phyloP scores from a whole-genome alignment of 495 filamentous ascomycete genomes.

The Lepraria neglecta region DNA sequence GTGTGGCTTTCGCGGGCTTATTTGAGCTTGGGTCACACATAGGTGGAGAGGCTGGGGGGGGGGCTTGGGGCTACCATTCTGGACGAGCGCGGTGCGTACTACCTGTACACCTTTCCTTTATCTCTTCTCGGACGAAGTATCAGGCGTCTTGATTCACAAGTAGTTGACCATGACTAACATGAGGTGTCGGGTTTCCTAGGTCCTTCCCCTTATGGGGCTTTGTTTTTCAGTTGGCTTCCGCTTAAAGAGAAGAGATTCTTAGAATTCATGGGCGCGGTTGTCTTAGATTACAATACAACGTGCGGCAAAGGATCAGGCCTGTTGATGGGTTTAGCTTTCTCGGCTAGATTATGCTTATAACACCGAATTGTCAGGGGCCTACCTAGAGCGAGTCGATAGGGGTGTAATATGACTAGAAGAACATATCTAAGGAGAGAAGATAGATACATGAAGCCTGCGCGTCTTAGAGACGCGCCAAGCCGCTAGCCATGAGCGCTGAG shows the following conservation, averaged over 20 bases:
- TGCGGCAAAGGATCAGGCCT: background rate
- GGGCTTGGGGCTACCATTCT: constrained; percentile 13
- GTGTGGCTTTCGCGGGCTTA: background rate
- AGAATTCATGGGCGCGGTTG: background rate
- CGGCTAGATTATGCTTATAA: too few species aligned
- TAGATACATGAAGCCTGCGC: too few species aligned
- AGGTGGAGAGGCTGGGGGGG: constrained; percentile 3
- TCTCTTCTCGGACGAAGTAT: background rate
- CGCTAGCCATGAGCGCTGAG: too few species aligned
- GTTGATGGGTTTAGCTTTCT: too few species aligned
- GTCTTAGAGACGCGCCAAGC: too few species aligned
- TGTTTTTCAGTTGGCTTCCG: constrained; percentile 9
- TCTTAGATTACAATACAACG: background rate
- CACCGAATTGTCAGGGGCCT: too few species aligned
- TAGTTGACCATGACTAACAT: constrained; percentile 6
- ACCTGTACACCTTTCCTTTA: constrained; percentile 8
- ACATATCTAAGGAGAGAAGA: too few species aligned
- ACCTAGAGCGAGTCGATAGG: too few species aligned
- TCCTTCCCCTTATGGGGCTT: constrained; percentile 3
- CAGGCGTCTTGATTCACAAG: background rate
- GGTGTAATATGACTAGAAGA: too few species aligned
- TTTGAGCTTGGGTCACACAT: constrained; percentile 13
- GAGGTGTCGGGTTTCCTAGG: background rate
- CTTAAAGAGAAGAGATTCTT: constrained; percentile 6
- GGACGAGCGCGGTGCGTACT: constrained; percentile 10